These are phyloP conservation scores for Xylaria sp. DNA, from an alignment of 2,329 filamentous ascomycete genomes.

Conservation along the genomic window DNA sequence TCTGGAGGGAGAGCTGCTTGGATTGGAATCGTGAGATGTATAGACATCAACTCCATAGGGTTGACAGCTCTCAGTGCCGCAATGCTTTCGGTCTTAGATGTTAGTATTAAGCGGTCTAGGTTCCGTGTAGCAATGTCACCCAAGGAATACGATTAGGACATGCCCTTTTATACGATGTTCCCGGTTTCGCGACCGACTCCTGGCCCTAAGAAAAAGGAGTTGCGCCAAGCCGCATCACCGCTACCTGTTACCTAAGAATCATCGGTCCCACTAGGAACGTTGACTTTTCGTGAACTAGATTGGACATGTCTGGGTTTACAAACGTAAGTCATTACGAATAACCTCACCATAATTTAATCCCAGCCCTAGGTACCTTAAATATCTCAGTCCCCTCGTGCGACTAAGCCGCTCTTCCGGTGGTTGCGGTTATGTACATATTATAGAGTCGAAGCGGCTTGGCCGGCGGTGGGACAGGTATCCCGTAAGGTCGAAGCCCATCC, in stretches of 20 bases:
- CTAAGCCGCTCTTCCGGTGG: background rate
- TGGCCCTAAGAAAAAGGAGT: constrained; percentile 6
- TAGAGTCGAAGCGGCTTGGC: background rate
- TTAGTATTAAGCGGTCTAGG: constrained; percentile 2
- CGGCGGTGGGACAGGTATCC: no score
- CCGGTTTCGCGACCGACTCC: background rate
- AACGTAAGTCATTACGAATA: constrained; percentile 9
- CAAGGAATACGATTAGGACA: background rate
- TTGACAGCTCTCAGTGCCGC: background rate
- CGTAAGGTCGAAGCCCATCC: no score
- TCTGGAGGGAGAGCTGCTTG: constrained; percentile 15
- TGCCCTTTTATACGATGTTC: constrained; percentile 1
- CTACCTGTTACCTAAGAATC: constrained; percentile 10
- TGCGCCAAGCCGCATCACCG: constrained; percentile 4
- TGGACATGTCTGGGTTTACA: constrained; percentile 1
- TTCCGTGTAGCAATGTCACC: background rate
- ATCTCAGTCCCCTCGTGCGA: background rate
- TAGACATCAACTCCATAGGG: constrained; percentile 4
- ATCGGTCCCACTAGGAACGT: constrained; percentile 1
- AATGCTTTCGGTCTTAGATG: background rate
- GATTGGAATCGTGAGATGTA: constrained; percentile 2
- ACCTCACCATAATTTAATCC: constrained; percentile 3
- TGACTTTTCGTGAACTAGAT: constrained; percentile 2
- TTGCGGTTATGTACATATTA: constrained; percentile 1
- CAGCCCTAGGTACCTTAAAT: background rate